Conservation (phyloP, 495 filamentous ascomycete genomes). For the Hypomontagnella monticulosa region DNA sequence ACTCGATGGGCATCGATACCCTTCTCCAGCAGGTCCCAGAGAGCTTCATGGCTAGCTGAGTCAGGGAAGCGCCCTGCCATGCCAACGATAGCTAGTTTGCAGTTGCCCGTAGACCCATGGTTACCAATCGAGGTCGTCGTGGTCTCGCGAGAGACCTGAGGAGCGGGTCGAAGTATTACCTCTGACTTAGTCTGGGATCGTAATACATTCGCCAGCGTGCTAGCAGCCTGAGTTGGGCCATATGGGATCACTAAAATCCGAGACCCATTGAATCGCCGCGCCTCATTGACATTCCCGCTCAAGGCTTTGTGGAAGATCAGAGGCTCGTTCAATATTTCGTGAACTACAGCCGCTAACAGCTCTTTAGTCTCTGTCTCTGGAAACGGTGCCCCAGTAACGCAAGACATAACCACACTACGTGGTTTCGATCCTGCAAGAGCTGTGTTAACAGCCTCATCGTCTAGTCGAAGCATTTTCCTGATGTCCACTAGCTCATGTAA, state of each 20-base stretch:
- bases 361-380: conserved; percentile 56
- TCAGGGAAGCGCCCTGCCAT: conserved; percentile 81
- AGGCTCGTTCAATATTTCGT: conserved; percentile 67
- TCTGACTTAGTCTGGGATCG: conserved; percentile 51
- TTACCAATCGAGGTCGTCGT: conserved; percentile 51
- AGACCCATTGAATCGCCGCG: conserved; percentile 48
- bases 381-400: conserved; percentile 60
- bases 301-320: conserved; percentile 68
- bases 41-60: conserved; percentile 68
- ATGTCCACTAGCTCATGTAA: conserved; percentile 70
- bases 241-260: conserved; percentile 63
- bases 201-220: conserved; percentile 53
- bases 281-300: conserved; percentile 59
- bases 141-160: conserved; percentile 46
- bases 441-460: conserved; percentile 48
- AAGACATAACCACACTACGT: conserved; percentile 67
- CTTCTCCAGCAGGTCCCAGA: conserved; percentile 77
- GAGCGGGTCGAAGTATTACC: conserved; percentile 50
- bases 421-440: conserved; percentile 59
- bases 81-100: conserved; percentile 75
- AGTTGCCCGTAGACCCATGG: conserved; percentile 52
- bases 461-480: conserved; percentile 64
- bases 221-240: conserved; percentile 60
- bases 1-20: conserved; percentile 68
- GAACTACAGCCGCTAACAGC: conserved; percentile 62